phyloP scores from a whole-genome alignment of 2,329 filamentous ascomycete genomes.

The Monilinia polystroma region DNA sequence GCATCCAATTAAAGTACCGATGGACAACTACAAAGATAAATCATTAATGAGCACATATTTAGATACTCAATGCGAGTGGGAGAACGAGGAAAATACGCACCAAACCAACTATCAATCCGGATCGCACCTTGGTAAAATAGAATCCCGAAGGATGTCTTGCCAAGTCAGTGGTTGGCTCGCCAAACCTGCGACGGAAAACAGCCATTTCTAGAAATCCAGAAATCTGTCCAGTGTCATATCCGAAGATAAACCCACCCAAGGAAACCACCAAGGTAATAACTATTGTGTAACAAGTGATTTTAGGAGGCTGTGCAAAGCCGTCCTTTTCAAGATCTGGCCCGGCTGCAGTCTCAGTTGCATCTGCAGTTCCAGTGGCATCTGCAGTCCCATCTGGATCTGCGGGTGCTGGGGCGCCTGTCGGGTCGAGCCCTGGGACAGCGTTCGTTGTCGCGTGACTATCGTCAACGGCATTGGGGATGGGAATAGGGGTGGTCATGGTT shows the following conservation, averaged over 20 bases:
- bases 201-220: slow-evolving; percentile 61
- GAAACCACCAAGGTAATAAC: slow-evolving; percentile 29
- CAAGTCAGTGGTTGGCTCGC: slow-evolving; percentile 38
- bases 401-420: too few relatives aligned
- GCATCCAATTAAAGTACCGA: slow-evolving; percentile 76
- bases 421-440: too few relatives aligned
- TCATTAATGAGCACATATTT: neutral
- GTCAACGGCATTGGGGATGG: too few relatives aligned
- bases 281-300: slow-evolving; percentile 14
- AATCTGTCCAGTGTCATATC: slow-evolving; percentile 44
- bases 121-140: slow-evolving; percentile 57
- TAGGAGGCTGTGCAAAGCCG: too few relatives aligned
- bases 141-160: slow-evolving; percentile 34
- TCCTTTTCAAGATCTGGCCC: slow-evolving; percentile 3
- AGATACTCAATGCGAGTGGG: too few relatives aligned
- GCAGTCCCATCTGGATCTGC: too few relatives aligned
- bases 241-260: slow-evolving; percentile 42
- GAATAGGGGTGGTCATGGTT: too few relatives aligned
- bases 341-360: neutral
- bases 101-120: slow-evolving; percentile 63
- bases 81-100: slow-evolving; percentile 1
- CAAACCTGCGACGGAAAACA: slow-evolving; percentile 57
- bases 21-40: slow-evolving; percentile 55
- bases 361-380: neutral
- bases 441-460: too few relatives aligned